A percentile compares a stretch with the other conserved stretches of the same genome.
Conservation (phyloP, 257 asterid species). For the Lycium barbarum region DNA sequence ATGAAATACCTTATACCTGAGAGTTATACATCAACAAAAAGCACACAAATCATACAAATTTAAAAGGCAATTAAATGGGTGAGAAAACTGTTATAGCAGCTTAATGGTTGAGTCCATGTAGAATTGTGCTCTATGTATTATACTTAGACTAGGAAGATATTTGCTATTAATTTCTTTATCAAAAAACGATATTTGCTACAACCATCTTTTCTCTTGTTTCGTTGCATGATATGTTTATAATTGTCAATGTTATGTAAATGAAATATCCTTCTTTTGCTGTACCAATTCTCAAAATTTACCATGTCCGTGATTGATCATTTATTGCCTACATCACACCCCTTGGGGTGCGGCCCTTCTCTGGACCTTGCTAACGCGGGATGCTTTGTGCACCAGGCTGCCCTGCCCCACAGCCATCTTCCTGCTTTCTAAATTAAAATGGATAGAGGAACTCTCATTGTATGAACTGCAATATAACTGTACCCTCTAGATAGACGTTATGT, state of each 20-base stretch:
- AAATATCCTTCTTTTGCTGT: neutral
- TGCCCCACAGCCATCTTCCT: conserved; percentile 1
- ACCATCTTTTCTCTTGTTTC: neutral
- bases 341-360: too few species aligned
- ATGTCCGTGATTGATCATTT: neutral
- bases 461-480: neutral
- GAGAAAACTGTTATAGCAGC: neutral
- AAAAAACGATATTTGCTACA: neutral
- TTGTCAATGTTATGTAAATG: conserved; percentile 7
- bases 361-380: too few species aligned
- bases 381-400: too few species aligned
- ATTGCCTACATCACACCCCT: too few species aligned
- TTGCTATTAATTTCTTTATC: conserved; percentile 29
- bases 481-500: neutral
- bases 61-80: neutral
- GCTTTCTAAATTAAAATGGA: neutral
- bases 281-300: conserved; percentile 19
- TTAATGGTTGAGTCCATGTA: neutral
- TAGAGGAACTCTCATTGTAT: conserved; percentile 23
- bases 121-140: neutral
- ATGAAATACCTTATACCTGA: neutral
- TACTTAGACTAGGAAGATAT: conserved; percentile 7
- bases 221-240: neutral
- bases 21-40: neutral
- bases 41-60: neutral